Conservation (phyloP, 768 basidiomycete genomes). For the Wakefieldia striispora region DNA sequence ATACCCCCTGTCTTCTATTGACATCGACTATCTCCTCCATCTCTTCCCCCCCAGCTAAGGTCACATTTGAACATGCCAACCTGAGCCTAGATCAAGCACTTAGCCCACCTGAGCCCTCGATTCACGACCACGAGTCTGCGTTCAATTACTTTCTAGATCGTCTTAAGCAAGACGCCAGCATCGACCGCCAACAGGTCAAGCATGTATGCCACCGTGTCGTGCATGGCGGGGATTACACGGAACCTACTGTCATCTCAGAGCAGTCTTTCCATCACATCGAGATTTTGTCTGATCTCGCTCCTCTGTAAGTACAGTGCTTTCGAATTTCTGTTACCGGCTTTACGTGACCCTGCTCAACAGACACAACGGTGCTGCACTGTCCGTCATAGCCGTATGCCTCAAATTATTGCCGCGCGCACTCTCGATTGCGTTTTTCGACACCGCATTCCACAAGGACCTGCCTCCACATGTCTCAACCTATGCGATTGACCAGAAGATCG, state of each 20-base stretch:
- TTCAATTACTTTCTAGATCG: slow-evolving; percentile 58
- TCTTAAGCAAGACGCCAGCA: slow-evolving; percentile 40
- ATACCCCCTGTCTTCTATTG: slow-evolving; percentile 44
- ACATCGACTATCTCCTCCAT: slow-evolving; percentile 58
- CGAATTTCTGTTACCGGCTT: background rate
- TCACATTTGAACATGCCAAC: slow-evolving; percentile 38
- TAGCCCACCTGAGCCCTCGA: slow-evolving; percentile 31
- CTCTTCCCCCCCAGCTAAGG: slow-evolving; percentile 50
- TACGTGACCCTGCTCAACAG: slow-evolving; percentile 27
- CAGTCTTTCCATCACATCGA: slow-evolving; percentile 72
- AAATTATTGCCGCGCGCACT: slow-evolving; percentile 59
- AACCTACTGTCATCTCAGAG: slow-evolving; percentile 65
- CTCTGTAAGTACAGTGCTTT: slow-evolving; percentile 56
- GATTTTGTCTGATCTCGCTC: slow-evolving; percentile 75
- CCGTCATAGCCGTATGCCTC: slow-evolving; percentile 48
- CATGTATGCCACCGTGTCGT: slow-evolving; percentile 80
- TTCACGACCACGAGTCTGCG: slow-evolving; percentile 59
- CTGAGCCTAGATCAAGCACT: slow-evolving; percentile 3
- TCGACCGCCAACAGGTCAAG: slow-evolving; percentile 44
- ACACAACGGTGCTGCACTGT: slow-evolving; percentile 61
- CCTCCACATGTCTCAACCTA: slow-evolving; percentile 77
- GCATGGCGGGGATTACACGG: slow-evolving; percentile 79
- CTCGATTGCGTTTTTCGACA: slow-evolving; percentile 87
- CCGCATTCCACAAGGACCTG: slow-evolving; percentile 77
- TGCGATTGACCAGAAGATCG: slow-evolving; percentile 64